phyloP scores from a whole-genome alignment of 106 monocot genomes.

The Dendrobium huoshanense region DNA sequence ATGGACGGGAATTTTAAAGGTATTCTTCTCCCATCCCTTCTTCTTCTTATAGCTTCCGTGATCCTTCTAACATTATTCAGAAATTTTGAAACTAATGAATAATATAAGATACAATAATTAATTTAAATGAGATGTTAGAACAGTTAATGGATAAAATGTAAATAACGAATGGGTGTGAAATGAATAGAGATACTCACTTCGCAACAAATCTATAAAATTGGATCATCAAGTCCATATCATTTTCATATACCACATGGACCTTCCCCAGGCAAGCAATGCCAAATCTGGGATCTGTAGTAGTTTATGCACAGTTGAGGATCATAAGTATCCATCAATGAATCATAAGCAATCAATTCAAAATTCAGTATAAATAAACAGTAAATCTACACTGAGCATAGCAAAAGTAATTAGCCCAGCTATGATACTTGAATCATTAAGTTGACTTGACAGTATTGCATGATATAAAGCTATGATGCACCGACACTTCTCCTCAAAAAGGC shows the following conservation, averaged over 20 bases:
- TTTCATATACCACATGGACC: slow-evolving; percentile 67
- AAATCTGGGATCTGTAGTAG: slow-evolving; percentile 67
- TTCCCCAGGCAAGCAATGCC: slow-evolving; percentile 88
- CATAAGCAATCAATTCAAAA: neutral
- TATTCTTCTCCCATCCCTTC: no score
- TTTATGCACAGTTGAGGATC: neutral
- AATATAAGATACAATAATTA: neutral
- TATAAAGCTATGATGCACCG: no score
- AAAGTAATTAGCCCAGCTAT: neutral
- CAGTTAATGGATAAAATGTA: neutral
- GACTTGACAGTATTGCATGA: neutral
- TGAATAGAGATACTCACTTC: slow-evolving; percentile 28
- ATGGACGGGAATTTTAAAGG: no score
- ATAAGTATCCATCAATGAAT: neutral
- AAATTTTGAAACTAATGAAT: neutral
- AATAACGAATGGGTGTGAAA: neutral
- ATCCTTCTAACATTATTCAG: no score
- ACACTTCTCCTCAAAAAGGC: no score
- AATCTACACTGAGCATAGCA: neutral
- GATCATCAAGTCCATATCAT: slow-evolving; percentile 70
- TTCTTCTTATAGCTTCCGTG: no score
- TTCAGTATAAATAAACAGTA: neutral
- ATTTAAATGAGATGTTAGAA: neutral
- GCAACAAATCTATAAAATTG: slow-evolving; percentile 61
- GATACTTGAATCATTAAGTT: neutral